A percentile compares a stretch with the other conserved stretches of the same genome.
phyloP scores from a whole-genome alignment of 352 stramenopile species.

The Phytophthora sp. region DNA sequence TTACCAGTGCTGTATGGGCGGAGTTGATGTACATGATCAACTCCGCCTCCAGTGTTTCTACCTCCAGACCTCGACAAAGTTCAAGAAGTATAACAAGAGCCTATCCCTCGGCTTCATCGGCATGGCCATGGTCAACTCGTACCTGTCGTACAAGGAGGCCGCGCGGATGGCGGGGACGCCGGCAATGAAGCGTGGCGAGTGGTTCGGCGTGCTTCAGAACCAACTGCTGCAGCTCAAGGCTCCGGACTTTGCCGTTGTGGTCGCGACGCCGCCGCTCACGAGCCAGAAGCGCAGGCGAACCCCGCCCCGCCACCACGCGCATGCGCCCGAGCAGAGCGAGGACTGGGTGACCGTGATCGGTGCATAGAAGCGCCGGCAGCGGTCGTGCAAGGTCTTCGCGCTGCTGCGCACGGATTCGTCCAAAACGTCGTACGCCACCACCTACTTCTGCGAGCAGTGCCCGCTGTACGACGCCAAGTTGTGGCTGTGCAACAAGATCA shows the following conservation, averaged over 20 bases:
- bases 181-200: neutral
- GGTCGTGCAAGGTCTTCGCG: neutral
- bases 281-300: conserved; percentile 2
- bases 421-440: neutral
- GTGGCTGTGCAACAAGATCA: conserved; percentile 1
- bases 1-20: neutral
- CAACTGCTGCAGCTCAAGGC: neutral
- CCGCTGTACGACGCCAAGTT: neutral
- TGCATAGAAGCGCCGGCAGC: neutral
- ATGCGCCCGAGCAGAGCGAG: neutral
- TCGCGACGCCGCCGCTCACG: neutral
- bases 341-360: conserved; percentile 1
- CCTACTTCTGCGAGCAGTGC: conserved; percentile 2
- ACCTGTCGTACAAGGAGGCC: neutral
- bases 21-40: too few relatives aligned
- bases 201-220: neutral
- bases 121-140: neutral
- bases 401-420: neutral
- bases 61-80: too few relatives aligned
- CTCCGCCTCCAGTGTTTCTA: too few relatives aligned
- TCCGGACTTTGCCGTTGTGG: neutral
- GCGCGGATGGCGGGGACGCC: neutral
- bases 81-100: neutral
- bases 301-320: neutral
- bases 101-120: neutral